These are phyloP conservation scores for Cyberlindnera nakhonratchasimensis DNA, from an alignment of 805 yeast species.

Conservation along the genomic window DNA sequence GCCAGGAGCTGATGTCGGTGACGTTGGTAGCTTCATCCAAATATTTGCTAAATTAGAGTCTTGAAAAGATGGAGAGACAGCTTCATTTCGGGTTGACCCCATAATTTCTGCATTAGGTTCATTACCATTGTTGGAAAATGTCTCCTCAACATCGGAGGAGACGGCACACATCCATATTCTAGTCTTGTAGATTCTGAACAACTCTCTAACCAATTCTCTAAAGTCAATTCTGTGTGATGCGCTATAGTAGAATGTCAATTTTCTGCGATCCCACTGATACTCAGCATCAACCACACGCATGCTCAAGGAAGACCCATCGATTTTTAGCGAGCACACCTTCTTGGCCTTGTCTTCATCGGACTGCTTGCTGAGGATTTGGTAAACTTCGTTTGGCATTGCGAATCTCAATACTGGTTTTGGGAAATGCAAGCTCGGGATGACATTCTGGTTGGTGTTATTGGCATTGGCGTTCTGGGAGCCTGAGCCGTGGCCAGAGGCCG, in stretches of 20 bases:
- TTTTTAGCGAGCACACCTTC: conserved; percentile 25
- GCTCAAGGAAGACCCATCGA: conserved; percentile 20
- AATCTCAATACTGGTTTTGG: conserved; percentile 75
- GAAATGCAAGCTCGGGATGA: conserved; percentile 33
- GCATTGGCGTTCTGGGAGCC: neutral
- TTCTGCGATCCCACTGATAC: conserved; percentile 77
- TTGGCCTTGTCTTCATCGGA: conserved; percentile 69
- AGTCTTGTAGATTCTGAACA: conserved; percentile 73
- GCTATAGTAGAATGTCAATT: conserved; percentile 67
- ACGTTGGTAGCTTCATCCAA: conserved; percentile 7
- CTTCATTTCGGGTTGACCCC: neutral
- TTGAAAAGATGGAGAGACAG: conserved; percentile 1
- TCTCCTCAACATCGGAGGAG: conserved; percentile 12
- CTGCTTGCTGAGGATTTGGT: conserved; percentile 57
- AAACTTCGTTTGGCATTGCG: conserved; percentile 69
- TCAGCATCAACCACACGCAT: conserved; percentile 73
- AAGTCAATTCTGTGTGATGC: conserved; percentile 71
- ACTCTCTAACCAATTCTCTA: conserved; percentile 67
- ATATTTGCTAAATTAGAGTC: neutral
- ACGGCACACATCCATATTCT: conserved; percentile 86
- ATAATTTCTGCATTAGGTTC: neutral
- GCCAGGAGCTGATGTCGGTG: neutral
- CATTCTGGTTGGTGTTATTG: neutral
- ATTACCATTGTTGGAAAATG: neutral
- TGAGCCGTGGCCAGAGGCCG: conserved; percentile 3